Conservation (phyloP, 306 rosid genomes). For the Trifolium repens region DNA sequence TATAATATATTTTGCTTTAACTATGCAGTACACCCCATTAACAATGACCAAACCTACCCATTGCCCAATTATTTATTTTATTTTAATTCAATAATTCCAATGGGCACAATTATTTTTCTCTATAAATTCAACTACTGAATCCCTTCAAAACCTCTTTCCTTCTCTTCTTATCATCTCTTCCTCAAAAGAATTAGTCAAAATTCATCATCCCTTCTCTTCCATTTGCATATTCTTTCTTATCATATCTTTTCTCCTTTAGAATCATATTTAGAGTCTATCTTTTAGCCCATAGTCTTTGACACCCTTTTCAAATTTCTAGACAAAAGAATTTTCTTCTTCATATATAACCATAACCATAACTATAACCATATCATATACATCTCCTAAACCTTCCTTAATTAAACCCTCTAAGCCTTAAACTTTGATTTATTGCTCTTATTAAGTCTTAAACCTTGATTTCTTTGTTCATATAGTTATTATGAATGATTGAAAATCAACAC, state of each 20-base stretch:
- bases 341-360: constrained; percentile 9
- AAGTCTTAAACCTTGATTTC: neutral
- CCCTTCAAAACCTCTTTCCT: constrained; percentile 64
- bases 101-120: constrained; percentile 37
- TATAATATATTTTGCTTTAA: constrained; percentile 2
- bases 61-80: constrained; percentile 33
- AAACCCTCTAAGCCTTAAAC: neutral
- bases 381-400: neutral
- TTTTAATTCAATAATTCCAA: constrained; percentile 33
- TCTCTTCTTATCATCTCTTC: constrained; percentile 49
- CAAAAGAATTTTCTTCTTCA: constrained; percentile 14
- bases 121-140: constrained; percentile 60
- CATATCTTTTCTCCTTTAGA: neutral
- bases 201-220: constrained; percentile 7
- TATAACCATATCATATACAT: constrained; percentile 22
- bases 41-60: constrained; percentile 8
- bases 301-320: constrained; percentile 30
- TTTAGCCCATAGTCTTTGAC: constrained; percentile 47
- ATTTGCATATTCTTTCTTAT: constrained; percentile 35
- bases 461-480: constrained; percentile 39
- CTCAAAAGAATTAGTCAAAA: constrained; percentile 36
- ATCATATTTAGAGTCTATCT: neutral
- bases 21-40: constrained; percentile 2
- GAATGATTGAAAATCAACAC: constrained; percentile 50
- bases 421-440: constrained; percentile 14